Percentiles rank a stretch among this genome's conserved stretches.
phyloP scores from a whole-genome alignment of 495 filamentous ascomycete species.

The Penicillium longicatenatum region DNA sequence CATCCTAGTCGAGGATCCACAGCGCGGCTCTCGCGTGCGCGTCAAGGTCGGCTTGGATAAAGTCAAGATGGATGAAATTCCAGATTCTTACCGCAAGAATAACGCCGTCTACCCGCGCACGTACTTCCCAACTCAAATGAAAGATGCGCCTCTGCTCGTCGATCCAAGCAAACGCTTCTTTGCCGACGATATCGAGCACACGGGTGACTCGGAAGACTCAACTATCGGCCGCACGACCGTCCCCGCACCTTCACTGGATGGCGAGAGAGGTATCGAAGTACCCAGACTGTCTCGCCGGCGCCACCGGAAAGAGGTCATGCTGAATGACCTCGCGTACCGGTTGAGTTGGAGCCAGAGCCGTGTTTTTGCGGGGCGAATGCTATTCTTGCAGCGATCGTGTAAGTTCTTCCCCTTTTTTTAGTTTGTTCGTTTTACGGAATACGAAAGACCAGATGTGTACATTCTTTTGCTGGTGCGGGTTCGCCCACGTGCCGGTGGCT shows the following conservation, averaged over 20 bases:
- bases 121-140: slow-evolving; percentile 87
- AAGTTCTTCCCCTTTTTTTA: slow-evolving; percentile 47
- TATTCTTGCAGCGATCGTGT: slow-evolving; percentile 94
- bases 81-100: slow-evolving; percentile 85
- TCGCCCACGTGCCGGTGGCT: slow-evolving; percentile 7
- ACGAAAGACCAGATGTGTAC: background rate
- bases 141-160: slow-evolving; percentile 66
- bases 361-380: slow-evolving; percentile 76
- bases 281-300: slow-evolving; percentile 67
- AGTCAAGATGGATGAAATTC: slow-evolving; percentile 90
- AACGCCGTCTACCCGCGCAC: slow-evolving; percentile 89
- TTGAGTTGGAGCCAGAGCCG: slow-evolving; percentile 95
- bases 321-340: slow-evolving; percentile 92
- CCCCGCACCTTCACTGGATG: slow-evolving; percentile 74
- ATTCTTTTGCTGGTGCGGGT: background rate
- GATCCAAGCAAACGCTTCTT: slow-evolving; percentile 67
- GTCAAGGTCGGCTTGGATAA: slow-evolving; percentile 86
- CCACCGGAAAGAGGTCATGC: slow-evolving; percentile 73
- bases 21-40: slow-evolving; percentile 73
- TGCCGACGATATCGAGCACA: slow-evolving; percentile 55
- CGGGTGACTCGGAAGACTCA: slow-evolving; percentile 55
- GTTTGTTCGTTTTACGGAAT: slow-evolving; percentile 1
- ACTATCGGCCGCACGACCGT: slow-evolving; percentile 60
- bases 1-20: slow-evolving; percentile 88
- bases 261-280: slow-evolving; percentile 69